These are phyloP conservation scores for Cucumis cinereus DNA, from an alignment of 306 rosid species.

Conservation along the genomic window DNA sequence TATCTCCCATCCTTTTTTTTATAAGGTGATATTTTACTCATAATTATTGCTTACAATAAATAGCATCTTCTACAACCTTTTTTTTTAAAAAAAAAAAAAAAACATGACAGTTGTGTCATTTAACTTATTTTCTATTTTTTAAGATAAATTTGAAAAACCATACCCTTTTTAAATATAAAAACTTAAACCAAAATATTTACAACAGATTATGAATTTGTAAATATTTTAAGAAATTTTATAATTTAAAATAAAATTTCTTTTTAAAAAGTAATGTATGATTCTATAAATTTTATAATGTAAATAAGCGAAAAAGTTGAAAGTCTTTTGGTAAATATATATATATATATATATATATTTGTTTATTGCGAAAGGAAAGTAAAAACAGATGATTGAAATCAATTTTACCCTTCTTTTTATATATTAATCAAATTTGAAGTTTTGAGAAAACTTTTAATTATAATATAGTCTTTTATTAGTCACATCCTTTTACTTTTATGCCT, in stretches of 20 bases:
- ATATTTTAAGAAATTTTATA: too few species aligned
- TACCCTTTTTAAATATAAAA: too few species aligned
- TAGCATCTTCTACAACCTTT: too few species aligned
- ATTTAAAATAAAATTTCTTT: too few species aligned
- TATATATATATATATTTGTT: background rate
- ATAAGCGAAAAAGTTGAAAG: background rate
- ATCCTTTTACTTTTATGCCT: background rate
- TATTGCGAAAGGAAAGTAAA: background rate
- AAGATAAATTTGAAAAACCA: too few species aligned
- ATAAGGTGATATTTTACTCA: too few species aligned
- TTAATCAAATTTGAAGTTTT: background rate
- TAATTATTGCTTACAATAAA: too few species aligned
- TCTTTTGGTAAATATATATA: background rate
- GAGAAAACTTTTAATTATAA: background rate
- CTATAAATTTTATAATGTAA: background rate
- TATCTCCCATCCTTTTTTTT: background rate
- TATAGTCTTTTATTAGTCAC: background rate
- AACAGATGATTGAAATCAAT: background rate
- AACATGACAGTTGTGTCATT: too few species aligned
- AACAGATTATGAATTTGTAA: too few species aligned
- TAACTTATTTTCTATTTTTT: too few species aligned
- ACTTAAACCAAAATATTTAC: too few species aligned
- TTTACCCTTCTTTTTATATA: background rate
- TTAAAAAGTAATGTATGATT: background rate
- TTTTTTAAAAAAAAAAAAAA: too few species aligned